Base-by-base conservation (phyloP, 2,329 filamentous ascomycete genomes). In the Chrysoporthe deuterocubensis region DNA sequence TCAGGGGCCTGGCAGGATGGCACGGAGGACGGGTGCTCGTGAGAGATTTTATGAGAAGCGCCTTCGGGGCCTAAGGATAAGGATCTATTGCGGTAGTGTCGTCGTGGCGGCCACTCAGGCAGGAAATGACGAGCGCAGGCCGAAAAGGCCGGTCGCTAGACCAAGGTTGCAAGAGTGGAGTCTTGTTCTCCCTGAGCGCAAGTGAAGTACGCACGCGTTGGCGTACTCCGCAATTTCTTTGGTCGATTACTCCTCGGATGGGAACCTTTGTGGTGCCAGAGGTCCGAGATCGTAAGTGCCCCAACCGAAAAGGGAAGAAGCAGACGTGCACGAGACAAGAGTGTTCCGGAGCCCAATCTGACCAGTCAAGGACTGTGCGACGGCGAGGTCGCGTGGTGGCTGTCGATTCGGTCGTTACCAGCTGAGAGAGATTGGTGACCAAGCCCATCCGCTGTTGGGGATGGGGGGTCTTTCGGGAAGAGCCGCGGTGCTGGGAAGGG, bases 81-180 rank as follows among this genome's bases (percentile, higher is more conserved):
- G 61, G 68, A 58, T 61, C 65, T 69, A 48, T 18, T 65, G 62
- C 62, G 68, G 65, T 66, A 65, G 67, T 65, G 62, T 67, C 61
- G 68, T 62, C 57, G 65, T 64, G 59, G 67, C 65, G 59, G 58
- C 64, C 58, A 59, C 62, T 68, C 68, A 59, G 62, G 62, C 59
- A 68, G 66, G 68, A 68, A 69, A 65, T 68, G 68, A 68, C 64
- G 44, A 69, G 52, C 59, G 66, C 66, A 63, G 40, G 65, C 62
- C 62, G 59, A 62, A 46, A 57, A 56, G 62, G 66, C 68, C 65
- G 62, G 43, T 44, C 52, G 52, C 26, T 43, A 42, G 18, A 40
- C 42, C 43, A 32, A 43, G 48, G 65, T 62, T 64, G 67, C 18
- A 46, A 62, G 50, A 62, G 65, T 67, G 68, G 68, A 60, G 62